Percentiles rank a stretch among this genome's conserved stretches.
Conservation (phyloP, 306 rosid species). For the Biancaea sappan region DNA sequence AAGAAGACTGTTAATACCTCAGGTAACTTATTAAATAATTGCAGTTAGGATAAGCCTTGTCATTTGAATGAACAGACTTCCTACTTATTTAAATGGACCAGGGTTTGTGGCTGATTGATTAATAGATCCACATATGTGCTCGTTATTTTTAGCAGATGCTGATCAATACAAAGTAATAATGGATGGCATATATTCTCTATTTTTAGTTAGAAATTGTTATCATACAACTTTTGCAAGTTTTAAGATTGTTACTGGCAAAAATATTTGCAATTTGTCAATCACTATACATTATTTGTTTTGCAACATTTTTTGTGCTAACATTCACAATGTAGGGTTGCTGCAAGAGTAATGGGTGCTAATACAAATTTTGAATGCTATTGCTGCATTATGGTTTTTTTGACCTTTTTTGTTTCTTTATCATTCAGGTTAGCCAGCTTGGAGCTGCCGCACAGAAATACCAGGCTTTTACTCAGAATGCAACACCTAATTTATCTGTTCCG, state of each 20-base stretch:
- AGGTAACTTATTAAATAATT: conserved; percentile 53
- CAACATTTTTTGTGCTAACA: conserved; percentile 1
- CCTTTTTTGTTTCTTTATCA: conserved; percentile 30
- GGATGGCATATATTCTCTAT: conserved; percentile 5
- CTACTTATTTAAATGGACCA: not conserved
- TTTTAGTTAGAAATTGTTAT: not conserved
- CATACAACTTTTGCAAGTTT: not conserved
- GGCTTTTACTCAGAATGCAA: conserved; percentile 79
- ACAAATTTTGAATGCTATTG: not conserved
- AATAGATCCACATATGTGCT: conserved; percentile 22
- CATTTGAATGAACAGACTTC: not conserved
- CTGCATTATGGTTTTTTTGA: conserved; percentile 17
- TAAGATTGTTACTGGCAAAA: conserved; percentile 10
- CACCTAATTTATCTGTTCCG: conserved; percentile 81
- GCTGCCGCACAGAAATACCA: conserved; percentile 90
- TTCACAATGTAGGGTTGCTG: not conserved
- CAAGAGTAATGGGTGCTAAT: not conserved
- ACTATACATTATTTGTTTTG: conserved; percentile 3
- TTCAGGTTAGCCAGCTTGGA: conserved; percentile 93
- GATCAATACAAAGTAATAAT: conserved; percentile 31
- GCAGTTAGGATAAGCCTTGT: not conserved
- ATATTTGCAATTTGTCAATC: conserved; percentile 18
- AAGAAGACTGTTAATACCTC: conserved; percentile 84
- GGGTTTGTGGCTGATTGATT: not conserved
- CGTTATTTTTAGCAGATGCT: conserved; percentile 30